A percentile compares a stretch with the other conserved stretches of the same genome.
phyloP scores from a whole-genome alignment of 139 green algal genomes.

The Deuterostichococcus epilithicus region DNA sequence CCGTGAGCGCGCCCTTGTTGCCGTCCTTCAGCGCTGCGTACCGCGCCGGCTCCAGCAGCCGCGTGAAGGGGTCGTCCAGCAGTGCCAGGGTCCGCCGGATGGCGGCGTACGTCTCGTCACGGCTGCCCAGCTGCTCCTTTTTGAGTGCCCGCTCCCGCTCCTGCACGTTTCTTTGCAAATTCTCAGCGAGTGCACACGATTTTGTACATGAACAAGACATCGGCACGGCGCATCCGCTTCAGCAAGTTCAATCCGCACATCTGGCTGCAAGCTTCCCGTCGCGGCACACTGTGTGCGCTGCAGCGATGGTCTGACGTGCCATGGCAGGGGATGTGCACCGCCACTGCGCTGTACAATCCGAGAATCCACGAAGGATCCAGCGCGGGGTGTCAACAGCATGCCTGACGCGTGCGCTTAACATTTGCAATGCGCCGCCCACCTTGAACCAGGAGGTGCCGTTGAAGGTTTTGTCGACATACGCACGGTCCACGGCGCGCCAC shows the following conservation, averaged over 20 bases:
- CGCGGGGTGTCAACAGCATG: too few species aligned
- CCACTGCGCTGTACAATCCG: too few species aligned
- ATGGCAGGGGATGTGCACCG: too few species aligned
- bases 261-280: too few species aligned
- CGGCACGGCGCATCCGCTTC: too few species aligned
- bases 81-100: slow-evolving; percentile 78
- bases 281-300: too few species aligned
- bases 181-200: background rate
- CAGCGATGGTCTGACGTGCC: too few species aligned
- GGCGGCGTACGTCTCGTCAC: slow-evolving; percentile 76
- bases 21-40: slow-evolving; percentile 50
- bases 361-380: too few species aligned
- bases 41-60: slow-evolving; percentile 24
- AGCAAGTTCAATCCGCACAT: too few species aligned
- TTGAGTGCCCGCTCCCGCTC: slow-evolving; percentile 67
- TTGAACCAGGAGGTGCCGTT: slow-evolving; percentile 94
- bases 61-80: slow-evolving; percentile 94
- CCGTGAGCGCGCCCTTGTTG: slow-evolving; percentile 61
- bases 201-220: too few species aligned
- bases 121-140: slow-evolving; percentile 53
- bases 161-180: slow-evolving; percentile 18
- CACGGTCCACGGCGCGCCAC: slow-evolving; percentile 90
- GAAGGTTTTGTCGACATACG: slow-evolving; percentile 97
- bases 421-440: slow-evolving; percentile 26
- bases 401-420: too few species aligned